A percentile compares a stretch with the other conserved stretches of the same genome.
Conservation (phyloP, 257 asterid genomes). For the Thymus mandschuricus region DNA sequence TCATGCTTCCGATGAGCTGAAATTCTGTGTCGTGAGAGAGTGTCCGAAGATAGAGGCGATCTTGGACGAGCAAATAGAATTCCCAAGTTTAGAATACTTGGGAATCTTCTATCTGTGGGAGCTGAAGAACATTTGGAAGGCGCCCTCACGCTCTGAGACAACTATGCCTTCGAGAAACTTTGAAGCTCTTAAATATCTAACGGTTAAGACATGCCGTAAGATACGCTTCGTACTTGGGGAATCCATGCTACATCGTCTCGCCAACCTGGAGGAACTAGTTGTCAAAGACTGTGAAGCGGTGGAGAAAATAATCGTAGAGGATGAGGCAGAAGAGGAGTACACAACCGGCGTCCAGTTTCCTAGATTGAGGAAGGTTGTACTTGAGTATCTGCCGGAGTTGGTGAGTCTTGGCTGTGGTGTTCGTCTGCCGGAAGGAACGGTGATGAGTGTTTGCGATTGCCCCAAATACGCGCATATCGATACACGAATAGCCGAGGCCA, state of each 20-base stretch:
- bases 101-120: constrained; percentile 32
- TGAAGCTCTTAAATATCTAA: constrained; percentile 20
- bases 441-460: constrained; percentile 2
- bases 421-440: constrained; percentile 3
- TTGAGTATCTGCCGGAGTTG: constrained; percentile 24
- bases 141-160: background rate
- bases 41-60: constrained; percentile 23
- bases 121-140: constrained; percentile 26
- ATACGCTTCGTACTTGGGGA: constrained; percentile 16
- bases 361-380: constrained; percentile 21
- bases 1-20: constrained; percentile 20
- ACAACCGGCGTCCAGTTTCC: background rate
- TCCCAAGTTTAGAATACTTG: constrained; percentile 30
- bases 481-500: too few relatives aligned
- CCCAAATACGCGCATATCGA: constrained; percentile 1
- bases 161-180: background rate
- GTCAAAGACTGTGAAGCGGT: constrained; percentile 22
- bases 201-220: constrained; percentile 17
- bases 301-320: background rate
- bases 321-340: constrained; percentile 1
- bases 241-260: constrained; percentile 9
- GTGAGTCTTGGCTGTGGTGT: constrained; percentile 26
- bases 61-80: constrained; percentile 14
- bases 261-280: constrained; percentile 26
- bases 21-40: constrained; percentile 30